These are phyloP conservation scores for Mycena filopes DNA, from an alignment of 768 basidiomycete genomes.

Conservation along the genomic window DNA sequence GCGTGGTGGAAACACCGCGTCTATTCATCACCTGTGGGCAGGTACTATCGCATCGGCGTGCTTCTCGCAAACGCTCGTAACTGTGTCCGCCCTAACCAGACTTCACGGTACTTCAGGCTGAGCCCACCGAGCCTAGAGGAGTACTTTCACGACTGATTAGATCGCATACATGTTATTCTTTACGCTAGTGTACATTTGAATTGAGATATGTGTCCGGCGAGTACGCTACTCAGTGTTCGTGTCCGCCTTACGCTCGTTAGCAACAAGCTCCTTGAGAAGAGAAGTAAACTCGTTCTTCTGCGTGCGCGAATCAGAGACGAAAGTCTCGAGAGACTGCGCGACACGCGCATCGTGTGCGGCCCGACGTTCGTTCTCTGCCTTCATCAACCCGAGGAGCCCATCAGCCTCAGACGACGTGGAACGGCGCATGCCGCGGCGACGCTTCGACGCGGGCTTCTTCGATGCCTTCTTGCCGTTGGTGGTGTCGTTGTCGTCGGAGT, in stretches of 20 bases:
- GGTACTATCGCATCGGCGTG: constrained; percentile 39
- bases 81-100: constrained; percentile 39
- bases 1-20: constrained; percentile 35
- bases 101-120: constrained; percentile 34
- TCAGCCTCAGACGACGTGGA: not conserved
- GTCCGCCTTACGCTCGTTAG: not conserved
- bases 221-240: not conserved
- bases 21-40: constrained; percentile 36
- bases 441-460: not conserved
- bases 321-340: constrained; percentile 1
- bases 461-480: too few species aligned
- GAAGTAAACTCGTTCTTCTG: not conserved
- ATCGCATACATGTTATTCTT: not conserved
- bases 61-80: constrained; percentile 39
- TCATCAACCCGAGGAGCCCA: not conserved
- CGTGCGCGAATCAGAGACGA: constrained; percentile 8
- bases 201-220: not conserved
- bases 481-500: not conserved
- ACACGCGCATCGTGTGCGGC: constrained; percentile 9
- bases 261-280: not conserved
- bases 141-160: not conserved
- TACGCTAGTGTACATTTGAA: not conserved
- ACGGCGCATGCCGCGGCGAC: not conserved
- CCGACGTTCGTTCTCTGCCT: constrained; percentile 13
- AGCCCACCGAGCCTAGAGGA: constrained; percentile 24